Evolutionary conservation across 2,329 filamentous ascomycete genomes (phyloP).

Genomic region (Aspergillus ustus): DNA sequence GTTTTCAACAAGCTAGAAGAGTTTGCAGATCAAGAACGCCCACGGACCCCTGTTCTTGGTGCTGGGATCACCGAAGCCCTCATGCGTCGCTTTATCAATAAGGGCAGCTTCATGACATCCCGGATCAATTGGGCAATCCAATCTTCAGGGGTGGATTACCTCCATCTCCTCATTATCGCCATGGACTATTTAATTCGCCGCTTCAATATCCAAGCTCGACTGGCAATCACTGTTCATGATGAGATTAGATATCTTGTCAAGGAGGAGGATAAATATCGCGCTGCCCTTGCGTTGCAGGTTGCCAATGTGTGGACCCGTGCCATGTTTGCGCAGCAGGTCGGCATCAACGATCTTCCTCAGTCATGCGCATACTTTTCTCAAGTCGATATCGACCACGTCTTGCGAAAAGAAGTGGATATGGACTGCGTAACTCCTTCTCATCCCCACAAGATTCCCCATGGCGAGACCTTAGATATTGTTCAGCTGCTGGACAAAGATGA

Average conservation of each 20-base stretch:
- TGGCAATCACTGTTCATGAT: constrained; percentile 94
- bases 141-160: constrained; percentile 94
- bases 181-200: constrained; percentile 93
- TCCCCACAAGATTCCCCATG: constrained; percentile 74
- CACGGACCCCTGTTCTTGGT: constrained; percentile 87
- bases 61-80: constrained; percentile 96
- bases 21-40: constrained; percentile 91
- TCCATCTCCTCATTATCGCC: constrained; percentile 86
- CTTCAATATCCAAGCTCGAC: constrained; percentile 81
- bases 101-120: constrained; percentile 90
- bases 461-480: constrained; percentile 83
- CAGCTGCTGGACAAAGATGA: constrained; percentile 75
- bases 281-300: constrained; percentile 90
- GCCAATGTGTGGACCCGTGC: constrained; percentile 95
- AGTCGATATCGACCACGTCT: constrained; percentile 89
- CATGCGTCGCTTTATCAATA: constrained; percentile 84
- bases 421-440: constrained; percentile 93
- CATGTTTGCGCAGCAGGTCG: constrained; percentile 97
- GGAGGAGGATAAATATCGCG: constrained; percentile 81
- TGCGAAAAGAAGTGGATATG: constrained; percentile 99
- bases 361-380: constrained; percentile 95
- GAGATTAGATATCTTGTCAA: constrained; percentile 94
- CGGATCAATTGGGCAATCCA: constrained; percentile 99
- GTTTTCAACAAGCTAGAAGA: constrained; percentile 98
- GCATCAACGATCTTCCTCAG: constrained; percentile 92